These are phyloP conservation scores for Mortierella sp. DNA, from an alignment of 371 early-diverging fungal genomes.

Conservation along the genomic window DNA sequence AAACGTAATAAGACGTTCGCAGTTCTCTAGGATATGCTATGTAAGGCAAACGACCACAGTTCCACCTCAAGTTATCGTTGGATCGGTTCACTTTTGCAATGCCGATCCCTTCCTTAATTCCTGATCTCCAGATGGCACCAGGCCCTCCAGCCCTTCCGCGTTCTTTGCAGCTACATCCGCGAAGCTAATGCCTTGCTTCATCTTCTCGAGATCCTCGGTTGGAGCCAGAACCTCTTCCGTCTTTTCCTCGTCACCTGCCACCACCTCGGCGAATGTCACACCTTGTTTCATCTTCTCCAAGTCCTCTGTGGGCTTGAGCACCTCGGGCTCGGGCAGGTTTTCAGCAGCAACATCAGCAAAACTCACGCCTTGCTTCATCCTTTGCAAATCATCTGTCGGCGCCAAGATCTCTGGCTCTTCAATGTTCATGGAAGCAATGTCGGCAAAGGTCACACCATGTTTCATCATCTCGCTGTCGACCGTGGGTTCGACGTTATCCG, in stretches of 20 bases:
- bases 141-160: too few species aligned
- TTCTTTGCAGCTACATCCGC: constrained; percentile 29
- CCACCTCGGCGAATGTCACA: constrained; percentile 15
- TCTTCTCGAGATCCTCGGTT: constrained; percentile 28
- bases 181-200: constrained; percentile 36
- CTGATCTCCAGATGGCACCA: too few species aligned
- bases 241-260: not conserved
- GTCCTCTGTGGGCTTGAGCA: constrained; percentile 24
- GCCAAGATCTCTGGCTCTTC: constrained; percentile 30
- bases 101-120: too few species aligned
- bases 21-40: too few species aligned
- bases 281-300: constrained; percentile 33
- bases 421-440: constrained; percentile 12
- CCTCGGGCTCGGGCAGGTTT: constrained; percentile 13
- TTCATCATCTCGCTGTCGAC: constrained; percentile 46
- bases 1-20: too few species aligned
- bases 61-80: too few species aligned
- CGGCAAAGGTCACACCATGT: constrained; percentile 31
- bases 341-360: constrained; percentile 27
- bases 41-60: too few species aligned
- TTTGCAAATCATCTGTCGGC: constrained; percentile 42
- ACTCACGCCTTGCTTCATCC: constrained; percentile 27
- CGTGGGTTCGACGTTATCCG: constrained; percentile 30
- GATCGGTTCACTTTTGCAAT: too few species aligned
- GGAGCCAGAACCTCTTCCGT: constrained; percentile 13